Evolutionary conservation across 208 protist species (phyloP), one percentile per base, ranked within the genome.

Genomic region (Borovskyia barvae): DNA sequence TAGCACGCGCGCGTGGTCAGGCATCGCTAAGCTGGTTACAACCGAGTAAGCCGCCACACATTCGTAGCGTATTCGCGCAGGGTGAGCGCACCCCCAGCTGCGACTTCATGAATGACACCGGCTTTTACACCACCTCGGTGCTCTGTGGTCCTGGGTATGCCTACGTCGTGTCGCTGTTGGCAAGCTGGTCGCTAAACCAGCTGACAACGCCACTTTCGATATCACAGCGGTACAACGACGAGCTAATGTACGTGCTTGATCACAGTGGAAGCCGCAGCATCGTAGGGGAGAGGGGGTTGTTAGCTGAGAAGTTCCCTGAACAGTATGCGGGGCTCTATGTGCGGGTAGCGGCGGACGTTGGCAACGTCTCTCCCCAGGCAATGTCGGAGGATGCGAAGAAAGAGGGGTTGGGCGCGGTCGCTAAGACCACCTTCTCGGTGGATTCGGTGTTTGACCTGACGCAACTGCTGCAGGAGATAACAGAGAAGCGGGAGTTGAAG

Each of bases 171-270:
- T 81, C 82, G 17, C 70, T 94, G 29, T 70, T 94, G 11, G 81
- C 84, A 28, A 54, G 41, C 20, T 94, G 87, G 85, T 69, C 87
- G 6, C 32, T 88, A 32, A 92, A 92, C 49, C 82, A 85, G 57
- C 73, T 94, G 63, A 75, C 71, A 28, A 83, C 77, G 26, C 87
- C 87, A 19, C 77, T 94, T 60, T 87, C 82, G n/a, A 69, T 76
- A 11, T 65, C 75, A 32, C 80, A 88, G 66, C 75, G 72, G 15
- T 92, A 85, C 72, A 60, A 80, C 19, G 66, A 70, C 37, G 87
- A 94, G 57, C 73, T 94, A 17, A 87, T 79, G 55, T 90, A 94
- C 58, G 77, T 92, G 39, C 77, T 92, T 41, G 82, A 88, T 33
- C 84, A 94, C 70, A 92, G 84, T 53, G 78, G 68, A 19, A 60